Conservation (phyloP, 1,284 basidiomycete species). For the Cutaneotrichosporon cyanovorans region DNA sequence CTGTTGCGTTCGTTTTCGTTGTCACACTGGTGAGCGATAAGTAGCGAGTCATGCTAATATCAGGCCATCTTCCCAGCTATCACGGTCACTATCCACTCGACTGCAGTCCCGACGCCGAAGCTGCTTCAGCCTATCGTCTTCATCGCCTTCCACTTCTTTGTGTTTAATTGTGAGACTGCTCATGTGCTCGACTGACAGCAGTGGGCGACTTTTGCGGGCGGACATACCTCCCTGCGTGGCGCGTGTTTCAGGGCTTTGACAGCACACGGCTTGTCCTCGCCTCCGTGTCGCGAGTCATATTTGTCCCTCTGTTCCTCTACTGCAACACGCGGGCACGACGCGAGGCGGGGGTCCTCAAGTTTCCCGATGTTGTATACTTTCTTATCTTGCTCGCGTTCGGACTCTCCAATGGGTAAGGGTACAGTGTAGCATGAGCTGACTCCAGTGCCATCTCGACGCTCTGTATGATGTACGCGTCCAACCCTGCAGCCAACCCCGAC, state of each 20-base stretch:
- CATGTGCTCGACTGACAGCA: slow-evolving; percentile 44
- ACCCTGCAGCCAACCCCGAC: slow-evolving; percentile 38
- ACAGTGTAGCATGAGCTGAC: slow-evolving; percentile 45
- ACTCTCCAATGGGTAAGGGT: slow-evolving; percentile 64
- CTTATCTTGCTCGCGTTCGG: slow-evolving; percentile 64
- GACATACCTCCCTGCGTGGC: slow-evolving; percentile 59
- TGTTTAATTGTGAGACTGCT: slow-evolving; percentile 46
- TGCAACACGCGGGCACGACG: slow-evolving; percentile 54
- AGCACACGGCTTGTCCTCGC: slow-evolving; percentile 35
- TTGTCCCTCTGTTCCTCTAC: slow-evolving; percentile 73
- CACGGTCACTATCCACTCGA: slow-evolving; percentile 64
- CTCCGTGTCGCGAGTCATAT: slow-evolving; percentile 60
- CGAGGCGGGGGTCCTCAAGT: slow-evolving; percentile 50
- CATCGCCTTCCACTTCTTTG: slow-evolving; percentile 44
- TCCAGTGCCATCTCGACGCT: slow-evolving; percentile 34
- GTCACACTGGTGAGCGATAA: slow-evolving; percentile 62
- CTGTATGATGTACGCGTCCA: slow-evolving; percentile 43
- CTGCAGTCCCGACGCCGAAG: slow-evolving; percentile 48
- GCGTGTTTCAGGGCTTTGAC: slow-evolving; percentile 43
- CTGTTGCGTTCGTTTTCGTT: slow-evolving; percentile 66
- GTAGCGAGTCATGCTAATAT: background rate
- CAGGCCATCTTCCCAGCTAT: slow-evolving; percentile 80
- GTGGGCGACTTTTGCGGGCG: slow-evolving; percentile 71
- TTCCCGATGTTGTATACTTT: slow-evolving; percentile 68
- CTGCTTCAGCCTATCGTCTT: slow-evolving; percentile 42